Base-by-base conservation (phyloP, 768 basidiomycete genomes). In the Suillus spraguei region DNA sequence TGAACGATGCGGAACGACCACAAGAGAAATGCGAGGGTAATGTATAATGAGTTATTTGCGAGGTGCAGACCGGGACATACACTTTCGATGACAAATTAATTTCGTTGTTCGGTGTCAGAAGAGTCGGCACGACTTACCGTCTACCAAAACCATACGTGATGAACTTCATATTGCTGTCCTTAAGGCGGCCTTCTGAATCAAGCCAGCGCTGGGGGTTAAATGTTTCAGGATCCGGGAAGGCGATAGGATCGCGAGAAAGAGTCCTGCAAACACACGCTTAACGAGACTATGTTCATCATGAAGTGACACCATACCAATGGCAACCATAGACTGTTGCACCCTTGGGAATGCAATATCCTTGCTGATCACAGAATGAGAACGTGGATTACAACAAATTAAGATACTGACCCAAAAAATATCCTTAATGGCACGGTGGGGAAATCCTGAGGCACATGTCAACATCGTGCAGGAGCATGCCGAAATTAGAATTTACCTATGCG, bases 141-240 rank as follows among this genome's bases (percentile, higher is more conserved):
- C 83, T 70, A 20, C 85, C 86, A 65, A 85, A 87, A 1, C 87
- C 86, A 63, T 84, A 88, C 1, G 79, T 63, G 65, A 79, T 87
- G 10, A 75, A 74, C 56, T 78, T 79, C 1, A 14, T 24, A 60
- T 85, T 14, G 59, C 85, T 83, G 4, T 81, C 79, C 35, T 78
- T 77, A 0, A 87, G 47, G 38, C 72, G 77, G 1, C 82, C 83
- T 2, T 83, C 71, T 20, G 59, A 20, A 36, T 71, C 65, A 14
- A 87, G 60, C 87, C 87, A 89, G 22, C 87, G 76, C 65, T 82
- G 80, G 10, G 87, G 87, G 46, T 85, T 72, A 66, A 88, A 89
- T 10, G 41, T 66, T 66, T 88, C 81, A 14, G 83, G 82, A 63
- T 84, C 76, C 1, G 83, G 79, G 72, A 87, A 84, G 11, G 80